Evolutionary conservation across 495 filamentous ascomycete genomes (phyloP).

Genomic region (Xanthoparmelia taractica): DNA sequence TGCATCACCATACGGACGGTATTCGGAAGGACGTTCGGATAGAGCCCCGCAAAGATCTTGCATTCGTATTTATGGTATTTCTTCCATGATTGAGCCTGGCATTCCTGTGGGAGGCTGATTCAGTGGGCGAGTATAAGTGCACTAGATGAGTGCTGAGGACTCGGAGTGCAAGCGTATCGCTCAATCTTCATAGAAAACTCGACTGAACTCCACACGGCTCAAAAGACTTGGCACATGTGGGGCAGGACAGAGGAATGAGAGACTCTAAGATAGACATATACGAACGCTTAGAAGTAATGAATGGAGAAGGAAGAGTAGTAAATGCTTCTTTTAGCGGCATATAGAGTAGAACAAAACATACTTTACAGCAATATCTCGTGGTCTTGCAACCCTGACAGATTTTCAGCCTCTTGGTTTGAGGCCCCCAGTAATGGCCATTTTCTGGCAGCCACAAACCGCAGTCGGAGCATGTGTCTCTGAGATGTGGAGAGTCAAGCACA

Average conservation of each 20-base stretch:
- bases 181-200: slow-evolving; percentile 2
- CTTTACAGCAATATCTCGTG: slow-evolving; percentile 60
- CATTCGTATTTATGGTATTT: slow-evolving; percentile 55
- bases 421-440: slow-evolving; percentile 15
- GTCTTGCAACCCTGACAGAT: slow-evolving; percentile 55
- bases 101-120: slow-evolving; percentile 37
- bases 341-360: slow-evolving; percentile 27
- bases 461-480: slow-evolving; percentile 40
- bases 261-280: not conserved
- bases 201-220: not conserved
- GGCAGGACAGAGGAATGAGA: not conserved
- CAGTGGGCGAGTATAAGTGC: slow-evolving; percentile 5
- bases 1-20: slow-evolving; percentile 49
- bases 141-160: not conserved
- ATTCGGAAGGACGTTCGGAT: slow-evolving; percentile 46
- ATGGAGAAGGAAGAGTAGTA: not conserved
- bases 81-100: slow-evolving; percentile 56
- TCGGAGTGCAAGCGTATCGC: not conserved
- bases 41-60: slow-evolving; percentile 39
- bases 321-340: not conserved
- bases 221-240: not conserved
- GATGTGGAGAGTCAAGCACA: slow-evolving; percentile 36
- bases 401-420: slow-evolving; percentile 31
- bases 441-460: slow-evolving; percentile 33
- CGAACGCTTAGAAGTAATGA: not conserved